Evolutionary conservation across 2,329 filamentous ascomycete genomes (phyloP).

Genomic region (Ophiosphaerella herpotricha): DNA sequence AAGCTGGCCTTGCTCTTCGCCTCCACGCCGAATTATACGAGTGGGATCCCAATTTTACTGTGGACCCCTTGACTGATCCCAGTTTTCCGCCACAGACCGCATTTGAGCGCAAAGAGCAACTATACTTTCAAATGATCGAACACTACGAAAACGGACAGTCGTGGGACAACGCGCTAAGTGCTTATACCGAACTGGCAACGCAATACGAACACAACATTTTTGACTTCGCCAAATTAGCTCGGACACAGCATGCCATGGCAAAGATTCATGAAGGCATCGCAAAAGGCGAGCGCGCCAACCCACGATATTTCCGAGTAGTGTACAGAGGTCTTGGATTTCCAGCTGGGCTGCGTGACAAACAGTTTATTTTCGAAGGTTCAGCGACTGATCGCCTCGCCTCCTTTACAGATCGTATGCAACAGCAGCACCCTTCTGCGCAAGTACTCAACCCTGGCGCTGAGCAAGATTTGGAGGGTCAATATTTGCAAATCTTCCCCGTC

Average conservation of each 20-base stretch:
- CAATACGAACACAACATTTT: slow-evolving; percentile 90
- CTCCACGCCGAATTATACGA: slow-evolving; percentile 92
- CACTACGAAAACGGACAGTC: slow-evolving; percentile 93
- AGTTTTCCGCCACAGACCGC: slow-evolving; percentile 80
- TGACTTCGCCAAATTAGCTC: slow-evolving; percentile 89
- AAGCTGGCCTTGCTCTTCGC: slow-evolving; percentile 85
- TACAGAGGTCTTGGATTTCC: slow-evolving; percentile 92
- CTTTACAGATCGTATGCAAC: slow-evolving; percentile 90
- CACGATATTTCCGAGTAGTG: slow-evolving; percentile 88
- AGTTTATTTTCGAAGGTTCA: slow-evolving; percentile 87
- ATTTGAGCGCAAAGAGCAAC: slow-evolving; percentile 88
- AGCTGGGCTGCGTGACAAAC: slow-evolving; percentile 78
- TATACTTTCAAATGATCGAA: slow-evolving; percentile 95
- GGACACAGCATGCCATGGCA: slow-evolving; percentile 87
- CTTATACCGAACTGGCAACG: slow-evolving; percentile 87
- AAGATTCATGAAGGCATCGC: slow-evolving; percentile 88
- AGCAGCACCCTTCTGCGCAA: slow-evolving; percentile 84
- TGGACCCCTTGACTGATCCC: slow-evolving; percentile 72
- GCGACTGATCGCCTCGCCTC: slow-evolving; percentile 75
- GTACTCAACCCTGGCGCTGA: slow-evolving; percentile 71
- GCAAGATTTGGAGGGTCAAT: slow-evolving; percentile 89
- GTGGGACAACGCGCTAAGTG: slow-evolving; percentile 84
- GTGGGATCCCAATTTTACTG: slow-evolving; percentile 76
- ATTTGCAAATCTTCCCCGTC: slow-evolving; percentile 79
- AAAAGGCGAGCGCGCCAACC: slow-evolving; percentile 76